A percentile compares a stretch with the other conserved stretches of the same genome.
Evolutionary conservation across 306 rosid genomes (phyloP).

Genomic region (Quercus robur): DNA sequence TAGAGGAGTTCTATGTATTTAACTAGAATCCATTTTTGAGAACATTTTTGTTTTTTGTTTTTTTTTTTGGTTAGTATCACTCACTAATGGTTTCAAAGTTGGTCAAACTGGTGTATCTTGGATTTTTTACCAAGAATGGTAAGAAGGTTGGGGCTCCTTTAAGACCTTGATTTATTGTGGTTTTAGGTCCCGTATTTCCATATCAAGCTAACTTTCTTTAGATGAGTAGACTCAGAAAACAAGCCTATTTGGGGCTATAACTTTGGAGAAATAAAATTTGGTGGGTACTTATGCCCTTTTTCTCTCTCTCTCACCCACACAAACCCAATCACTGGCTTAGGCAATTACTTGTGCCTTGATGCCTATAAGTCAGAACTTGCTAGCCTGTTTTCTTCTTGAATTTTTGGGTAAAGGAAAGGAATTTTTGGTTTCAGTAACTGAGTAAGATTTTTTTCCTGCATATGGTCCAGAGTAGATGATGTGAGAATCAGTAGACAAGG

Average conservation of each 20-base stretch:
- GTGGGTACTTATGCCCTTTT: background rate
- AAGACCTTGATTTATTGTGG: no score
- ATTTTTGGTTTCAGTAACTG: background rate
- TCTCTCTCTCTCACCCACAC: no score
- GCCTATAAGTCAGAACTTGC: background rate
- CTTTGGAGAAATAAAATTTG: background rate
- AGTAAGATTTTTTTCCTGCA: background rate
- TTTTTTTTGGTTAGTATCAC: no score
- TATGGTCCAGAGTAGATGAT: conserved; percentile 55
- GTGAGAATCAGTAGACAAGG: conserved; percentile 82
- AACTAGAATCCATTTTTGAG: background rate
- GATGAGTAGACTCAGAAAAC: no score
- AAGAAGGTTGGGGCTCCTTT: no score
- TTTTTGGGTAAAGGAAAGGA: background rate
- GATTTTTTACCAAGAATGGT: no score
- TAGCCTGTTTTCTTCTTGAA: background rate
- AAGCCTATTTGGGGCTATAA: background rate
- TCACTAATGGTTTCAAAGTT: no score
- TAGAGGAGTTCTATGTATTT: background rate
- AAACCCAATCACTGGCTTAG: background rate
- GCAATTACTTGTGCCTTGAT: background rate
- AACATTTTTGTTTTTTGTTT: background rate
- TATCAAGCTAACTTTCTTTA: no score
- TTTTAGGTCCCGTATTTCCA: no score
- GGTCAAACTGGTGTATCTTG: no score